These are phyloP conservation scores for Backusella australiensis DNA, from an alignment of 192 early-diverging fungal species.

Conservation along the genomic window DNA sequence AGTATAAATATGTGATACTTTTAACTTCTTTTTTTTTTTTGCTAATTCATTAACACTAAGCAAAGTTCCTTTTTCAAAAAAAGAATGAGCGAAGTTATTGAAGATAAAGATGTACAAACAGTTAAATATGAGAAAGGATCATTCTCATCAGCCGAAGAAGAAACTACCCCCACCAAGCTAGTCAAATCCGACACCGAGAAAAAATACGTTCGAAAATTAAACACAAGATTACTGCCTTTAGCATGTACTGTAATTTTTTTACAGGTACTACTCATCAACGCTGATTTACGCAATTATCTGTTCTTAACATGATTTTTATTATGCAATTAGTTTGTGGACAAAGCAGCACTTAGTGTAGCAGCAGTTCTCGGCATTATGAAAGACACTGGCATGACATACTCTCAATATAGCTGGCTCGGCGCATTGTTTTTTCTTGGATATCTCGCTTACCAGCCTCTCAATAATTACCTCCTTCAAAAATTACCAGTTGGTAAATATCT, in stretches of 20 bases:
- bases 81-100: neutral
- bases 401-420: conserved; percentile 10
- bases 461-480: conserved; percentile 12
- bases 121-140: conserved; percentile 3
- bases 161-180: neutral
- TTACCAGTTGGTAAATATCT: conserved; percentile 1
- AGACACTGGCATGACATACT: neutral
- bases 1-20: neutral
- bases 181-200: neutral
- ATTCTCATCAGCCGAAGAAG: neutral
- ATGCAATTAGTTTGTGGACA: conserved; percentile 2
- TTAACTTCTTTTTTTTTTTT: neutral
- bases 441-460: conserved; percentile 2
- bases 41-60: neutral
- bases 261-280: neutral
- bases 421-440: conserved; percentile 24
- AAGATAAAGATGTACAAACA: neutral
- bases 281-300: no score
- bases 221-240: neutral
- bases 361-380: conserved; percentile 18
- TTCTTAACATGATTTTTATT: neutral
- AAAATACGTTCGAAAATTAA: neutral
- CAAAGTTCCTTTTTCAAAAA: neutral
- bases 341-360: conserved; percentile 9
- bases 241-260: neutral